A percentile compares a stretch with the other conserved stretches of the same genome.
These are phyloP conservation scores for Colletotrichum theobromicola DNA, from an alignment of 2,329 filamentous ascomycete genomes.

Conservation along the genomic window DNA sequence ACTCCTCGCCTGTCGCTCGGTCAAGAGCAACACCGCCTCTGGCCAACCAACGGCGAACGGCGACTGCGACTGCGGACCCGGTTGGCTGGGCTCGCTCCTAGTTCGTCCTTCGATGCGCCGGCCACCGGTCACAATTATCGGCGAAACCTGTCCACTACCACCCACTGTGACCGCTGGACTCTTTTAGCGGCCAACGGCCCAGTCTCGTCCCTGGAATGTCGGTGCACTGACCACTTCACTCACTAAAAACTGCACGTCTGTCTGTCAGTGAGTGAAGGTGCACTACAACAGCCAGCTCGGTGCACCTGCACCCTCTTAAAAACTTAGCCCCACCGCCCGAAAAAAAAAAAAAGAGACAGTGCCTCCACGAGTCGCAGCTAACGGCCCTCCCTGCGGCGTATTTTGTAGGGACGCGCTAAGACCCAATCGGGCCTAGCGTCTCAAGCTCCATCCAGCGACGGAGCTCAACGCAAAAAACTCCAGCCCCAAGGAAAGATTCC, in stretches of 20 bases:
- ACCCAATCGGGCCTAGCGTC: conserved; percentile 35
- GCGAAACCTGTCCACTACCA: background rate
- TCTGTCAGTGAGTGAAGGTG: background rate
- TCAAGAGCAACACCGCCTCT: background rate
- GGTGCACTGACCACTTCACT: background rate
- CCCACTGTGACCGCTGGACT: background rate
- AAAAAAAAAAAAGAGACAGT: no score
- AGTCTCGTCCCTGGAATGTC: background rate
- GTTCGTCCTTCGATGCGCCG: background rate
- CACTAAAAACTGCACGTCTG: background rate
- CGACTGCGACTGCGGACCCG: background rate
- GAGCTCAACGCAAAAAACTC: conserved; percentile 49
- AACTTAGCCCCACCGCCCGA: no score
- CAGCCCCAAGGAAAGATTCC: conserved; percentile 42
- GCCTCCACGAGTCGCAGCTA: no score
- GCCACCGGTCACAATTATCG: conserved; percentile 13
- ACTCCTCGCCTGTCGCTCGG: background rate
- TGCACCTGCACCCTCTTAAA: background rate
- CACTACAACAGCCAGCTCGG: no score
- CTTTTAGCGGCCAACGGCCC: background rate
- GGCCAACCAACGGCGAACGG: background rate
- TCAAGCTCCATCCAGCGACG: conserved; percentile 37
- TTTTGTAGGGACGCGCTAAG: conserved; percentile 25
- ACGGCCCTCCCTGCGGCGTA: conserved; percentile 18
- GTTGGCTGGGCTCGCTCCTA: background rate